Conservation (phyloP, 2,329 filamentous ascomycete genomes). For the Microdochium paspali region DNA sequence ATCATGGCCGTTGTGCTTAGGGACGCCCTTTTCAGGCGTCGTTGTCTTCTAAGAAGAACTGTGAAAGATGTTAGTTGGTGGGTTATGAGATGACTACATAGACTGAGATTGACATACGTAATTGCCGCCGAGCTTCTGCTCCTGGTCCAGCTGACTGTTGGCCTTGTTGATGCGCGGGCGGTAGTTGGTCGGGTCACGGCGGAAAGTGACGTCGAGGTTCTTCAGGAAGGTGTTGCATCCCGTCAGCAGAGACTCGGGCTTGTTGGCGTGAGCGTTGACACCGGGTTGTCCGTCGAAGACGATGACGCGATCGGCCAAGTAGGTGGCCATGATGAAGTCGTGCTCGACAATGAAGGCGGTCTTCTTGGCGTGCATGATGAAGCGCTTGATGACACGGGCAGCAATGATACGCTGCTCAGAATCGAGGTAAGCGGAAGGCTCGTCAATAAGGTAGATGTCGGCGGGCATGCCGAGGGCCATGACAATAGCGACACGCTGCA, state of each 20-base stretch:
- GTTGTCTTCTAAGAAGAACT: constrained; percentile 92
- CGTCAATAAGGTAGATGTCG: constrained; percentile 97
- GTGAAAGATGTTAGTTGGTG: constrained; percentile 6
- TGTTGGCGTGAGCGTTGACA: constrained; percentile 77
- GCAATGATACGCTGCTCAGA: constrained; percentile 98
- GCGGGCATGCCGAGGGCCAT: constrained; percentile 91
- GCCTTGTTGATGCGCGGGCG: constrained; percentile 97
- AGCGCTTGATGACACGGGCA: constrained; percentile 95
- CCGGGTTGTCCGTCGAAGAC: constrained; percentile 95
- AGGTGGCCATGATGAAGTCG: constrained; percentile 94
- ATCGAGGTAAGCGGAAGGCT: constrained; percentile 94
- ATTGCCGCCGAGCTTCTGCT: constrained; percentile 90
- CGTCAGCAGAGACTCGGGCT: constrained; percentile 83
- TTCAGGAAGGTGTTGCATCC: constrained; percentile 96
- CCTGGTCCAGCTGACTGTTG: constrained; percentile 91
- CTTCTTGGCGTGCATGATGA: constrained; percentile 99
- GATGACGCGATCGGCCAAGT: constrained; percentile 81
- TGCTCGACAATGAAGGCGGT: constrained; percentile 99
- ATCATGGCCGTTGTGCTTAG: constrained; percentile 27
- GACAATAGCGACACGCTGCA: constrained; percentile 98
- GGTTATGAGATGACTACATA: constrained; percentile 1
- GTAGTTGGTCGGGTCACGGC: constrained; percentile 91
- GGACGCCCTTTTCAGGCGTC: constrained; percentile 54
- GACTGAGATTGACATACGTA: constrained; percentile 53
- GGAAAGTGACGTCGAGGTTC: constrained; percentile 96